A percentile compares a stretch with the other conserved stretches of the same genome.
Evolutionary conservation across 139 green algal species (phyloP).

Genomic region (Edaphochlamys debaryana): DNA sequence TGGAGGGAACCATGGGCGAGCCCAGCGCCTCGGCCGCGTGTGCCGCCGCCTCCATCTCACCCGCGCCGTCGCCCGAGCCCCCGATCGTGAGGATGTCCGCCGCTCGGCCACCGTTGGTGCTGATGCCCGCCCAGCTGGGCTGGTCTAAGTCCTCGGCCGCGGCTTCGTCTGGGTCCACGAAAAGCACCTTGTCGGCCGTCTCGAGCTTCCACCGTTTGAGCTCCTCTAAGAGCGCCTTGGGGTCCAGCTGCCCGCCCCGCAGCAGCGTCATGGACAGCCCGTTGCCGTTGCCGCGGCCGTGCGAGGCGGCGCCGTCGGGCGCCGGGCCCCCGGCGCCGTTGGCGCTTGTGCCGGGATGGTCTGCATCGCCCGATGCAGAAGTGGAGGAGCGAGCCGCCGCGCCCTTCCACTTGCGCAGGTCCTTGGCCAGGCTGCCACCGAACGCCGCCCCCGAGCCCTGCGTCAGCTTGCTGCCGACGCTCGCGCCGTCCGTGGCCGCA

Average conservation of each 20-base stretch:
- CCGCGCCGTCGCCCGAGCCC: no score
- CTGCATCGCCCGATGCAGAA: neutral
- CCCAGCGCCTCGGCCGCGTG: neutral
- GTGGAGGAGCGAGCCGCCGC: constrained; percentile 10
- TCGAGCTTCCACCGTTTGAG: constrained; percentile 57
- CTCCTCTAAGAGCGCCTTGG: constrained; percentile 44
- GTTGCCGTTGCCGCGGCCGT: neutral
- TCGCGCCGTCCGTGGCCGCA: neutral
- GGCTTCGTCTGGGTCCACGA: constrained; percentile 33
- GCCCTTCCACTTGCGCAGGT: constrained; percentile 51
- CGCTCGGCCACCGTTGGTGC: no score
- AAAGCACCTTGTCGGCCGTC: constrained; percentile 48
- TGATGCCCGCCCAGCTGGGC: neutral
- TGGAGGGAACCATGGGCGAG: constrained; percentile 8
- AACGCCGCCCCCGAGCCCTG: constrained; percentile 31
- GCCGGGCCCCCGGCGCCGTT: neutral
- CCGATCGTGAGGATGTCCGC: neutral
- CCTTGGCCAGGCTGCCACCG: constrained; percentile 47
- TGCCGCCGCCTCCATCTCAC: neutral
- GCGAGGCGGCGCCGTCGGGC: neutral
- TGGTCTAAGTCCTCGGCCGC: neutral
- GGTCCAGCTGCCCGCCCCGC: constrained; percentile 33
- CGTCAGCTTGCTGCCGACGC: constrained; percentile 29
- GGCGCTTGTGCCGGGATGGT: neutral
- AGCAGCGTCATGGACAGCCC: constrained; percentile 8